Evolutionary conservation across 176 grass and related monocot genomes (phyloP), one percentile per base, ranked within the genome.

Genomic region (Luzula sylvatica): DNA sequence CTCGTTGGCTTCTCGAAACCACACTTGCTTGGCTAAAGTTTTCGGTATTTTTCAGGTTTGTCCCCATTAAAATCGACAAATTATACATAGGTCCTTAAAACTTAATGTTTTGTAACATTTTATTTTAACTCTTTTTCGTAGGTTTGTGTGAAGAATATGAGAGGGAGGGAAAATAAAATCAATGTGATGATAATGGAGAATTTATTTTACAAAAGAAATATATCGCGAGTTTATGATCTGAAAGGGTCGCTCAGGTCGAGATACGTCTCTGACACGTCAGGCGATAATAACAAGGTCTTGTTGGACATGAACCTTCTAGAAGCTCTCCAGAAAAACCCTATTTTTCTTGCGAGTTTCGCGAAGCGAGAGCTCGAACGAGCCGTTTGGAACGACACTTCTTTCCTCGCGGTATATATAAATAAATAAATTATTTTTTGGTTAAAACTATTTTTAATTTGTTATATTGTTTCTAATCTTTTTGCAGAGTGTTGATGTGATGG

Each of bases 161-260:
- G 75, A 95, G 80, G 90, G 18, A 64, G 80, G 30, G 89, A 88
- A 56, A 50, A 61, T 26, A 95, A 82, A 65, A 88, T 95, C 69
- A 80, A 95, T 72, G 41, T 95, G 13, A 88, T 95, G 83, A 77
- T 88, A 25, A 95, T 88, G 83, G 89, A 95, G 77, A 95, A 95
- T 51, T 53, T 95, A 52, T 82, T 85, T 58, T 95, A 78, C 66
- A 76, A 74, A 48, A 72, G 65, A 68, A 68, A 58, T 42, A 71
- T 95, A 78, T 85, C 90, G 13, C 74, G 67, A 61, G 50, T 88
- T 50, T 88, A 95, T 88, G 90, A 95, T 78, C 70, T 95, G 19
- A 95, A 95, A 55, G 90, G 90, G 43, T 88, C 90, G 2, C 22
- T 76, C 19, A 73, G 83, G 30, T 95, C 83, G 21, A 79, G 90